A percentile compares a stretch with the other conserved stretches of the same genome.
Conservation (phyloP, 768 basidiomycete genomes). For the Xerocomellus chrysenteron region DNA sequence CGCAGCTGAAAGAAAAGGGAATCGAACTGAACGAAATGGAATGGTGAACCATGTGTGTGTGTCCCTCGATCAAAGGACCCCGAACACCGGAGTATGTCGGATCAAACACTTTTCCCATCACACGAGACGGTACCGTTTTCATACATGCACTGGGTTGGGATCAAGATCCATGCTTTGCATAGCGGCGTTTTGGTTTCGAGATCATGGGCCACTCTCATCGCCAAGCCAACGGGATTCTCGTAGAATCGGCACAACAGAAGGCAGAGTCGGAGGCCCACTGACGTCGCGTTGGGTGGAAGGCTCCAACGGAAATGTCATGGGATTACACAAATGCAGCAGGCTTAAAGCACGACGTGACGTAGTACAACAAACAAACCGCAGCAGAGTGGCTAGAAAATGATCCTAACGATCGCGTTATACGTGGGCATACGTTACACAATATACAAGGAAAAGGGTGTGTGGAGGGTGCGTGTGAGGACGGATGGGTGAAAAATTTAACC, state of each 20-base stretch:
- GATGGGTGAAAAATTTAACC: background rate
- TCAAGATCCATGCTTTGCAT: background rate
- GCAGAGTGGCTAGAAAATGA: background rate
- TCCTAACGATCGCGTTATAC: constrained; percentile 17
- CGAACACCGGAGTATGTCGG: background rate
- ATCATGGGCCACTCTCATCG: background rate
- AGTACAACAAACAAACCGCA: constrained; percentile 14
- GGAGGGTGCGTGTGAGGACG: background rate
- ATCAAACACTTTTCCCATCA: background rate
- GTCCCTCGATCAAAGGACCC: background rate
- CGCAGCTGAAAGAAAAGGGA: background rate
- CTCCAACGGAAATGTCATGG: background rate
- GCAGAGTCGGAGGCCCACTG: background rate
- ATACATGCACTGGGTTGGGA: background rate
- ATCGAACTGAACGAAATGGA: background rate
- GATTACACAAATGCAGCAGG: constrained; percentile 1
- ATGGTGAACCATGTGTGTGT: background rate
- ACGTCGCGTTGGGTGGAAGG: background rate
- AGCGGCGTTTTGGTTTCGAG: background rate
- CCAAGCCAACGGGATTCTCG: constrained; percentile 12
- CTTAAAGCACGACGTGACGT: constrained; percentile 3
- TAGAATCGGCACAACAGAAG: background rate
- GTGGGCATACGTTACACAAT: constrained; percentile 21
- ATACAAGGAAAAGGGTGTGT: constrained; percentile 6
- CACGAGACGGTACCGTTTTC: background rate